Percentiles rank a stretch among this genome's conserved stretches.
phyloP scores from a whole-genome alignment of 106 monocot species.

The Dioscorea alata region DNA sequence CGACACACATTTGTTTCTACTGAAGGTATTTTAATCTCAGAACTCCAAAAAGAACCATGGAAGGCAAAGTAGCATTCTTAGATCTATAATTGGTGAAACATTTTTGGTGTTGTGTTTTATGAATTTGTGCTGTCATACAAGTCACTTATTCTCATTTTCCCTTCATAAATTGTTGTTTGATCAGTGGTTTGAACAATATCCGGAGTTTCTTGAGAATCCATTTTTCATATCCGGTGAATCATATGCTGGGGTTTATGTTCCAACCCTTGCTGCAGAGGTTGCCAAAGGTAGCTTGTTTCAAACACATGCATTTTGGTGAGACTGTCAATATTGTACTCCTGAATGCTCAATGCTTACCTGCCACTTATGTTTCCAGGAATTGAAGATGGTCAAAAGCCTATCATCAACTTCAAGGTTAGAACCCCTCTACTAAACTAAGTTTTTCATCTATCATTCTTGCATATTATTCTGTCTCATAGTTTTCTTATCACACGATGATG shows the following conservation, averaged over 20 bases:
- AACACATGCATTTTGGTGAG: neutral
- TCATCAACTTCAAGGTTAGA: slow-evolving; percentile 81
- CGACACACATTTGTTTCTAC: slow-evolving; percentile 79
- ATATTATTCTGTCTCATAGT: neutral
- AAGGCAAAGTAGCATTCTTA: no score
- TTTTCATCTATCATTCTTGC: neutral
- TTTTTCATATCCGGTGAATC: slow-evolving; percentile 89
- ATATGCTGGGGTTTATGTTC: slow-evolving; percentile 92
- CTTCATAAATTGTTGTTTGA: neutral
- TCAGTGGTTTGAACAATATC: slow-evolving; percentile 86
- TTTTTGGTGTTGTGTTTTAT: no score
- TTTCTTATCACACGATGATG: no score
- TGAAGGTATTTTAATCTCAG: slow-evolving; percentile 44
- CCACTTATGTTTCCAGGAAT: slow-evolving; percentile 38
- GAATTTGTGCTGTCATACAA: no score
- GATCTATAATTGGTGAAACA: no score
- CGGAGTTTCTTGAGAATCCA: slow-evolving; percentile 74
- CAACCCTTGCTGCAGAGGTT: slow-evolving; percentile 78
- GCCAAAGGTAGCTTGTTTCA: slow-evolving; percentile 42
- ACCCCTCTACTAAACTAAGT: neutral
- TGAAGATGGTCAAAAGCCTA: slow-evolving; percentile 46
- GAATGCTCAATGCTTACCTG: neutral
- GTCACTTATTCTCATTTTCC: no score
- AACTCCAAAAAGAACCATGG: no score
- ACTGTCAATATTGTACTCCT: neutral